Evolutionary conservation across 495 filamentous ascomycete genomes (phyloP).

Genomic region (Aspergillus heteromorphus): DNA sequence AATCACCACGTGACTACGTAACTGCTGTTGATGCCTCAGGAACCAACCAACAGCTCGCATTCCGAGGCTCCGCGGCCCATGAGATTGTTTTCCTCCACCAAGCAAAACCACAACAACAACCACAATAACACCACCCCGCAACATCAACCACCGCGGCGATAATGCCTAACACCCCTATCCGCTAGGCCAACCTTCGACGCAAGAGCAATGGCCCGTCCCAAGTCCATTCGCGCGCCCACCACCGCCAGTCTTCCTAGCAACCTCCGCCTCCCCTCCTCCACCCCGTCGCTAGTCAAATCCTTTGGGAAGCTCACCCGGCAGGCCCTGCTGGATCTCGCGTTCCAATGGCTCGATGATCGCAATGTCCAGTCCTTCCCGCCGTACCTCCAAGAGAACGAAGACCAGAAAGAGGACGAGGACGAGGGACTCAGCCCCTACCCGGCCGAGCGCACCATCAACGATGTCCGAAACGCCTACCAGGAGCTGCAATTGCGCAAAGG

Average conservation of each 20-base stretch:
- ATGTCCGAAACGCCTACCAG: constrained; percentile 58
- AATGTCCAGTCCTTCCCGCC: constrained; percentile 51
- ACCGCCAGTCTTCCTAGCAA: constrained; percentile 47
- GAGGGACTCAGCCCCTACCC: constrained; percentile 53
- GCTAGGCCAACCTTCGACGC: not conserved
- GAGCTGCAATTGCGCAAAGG: constrained; percentile 54
- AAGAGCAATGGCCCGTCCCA: constrained; percentile 37
- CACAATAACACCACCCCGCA: not conserved
- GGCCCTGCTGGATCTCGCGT: constrained; percentile 61
- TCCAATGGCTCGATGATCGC: constrained; percentile 66
- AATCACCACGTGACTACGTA: constrained; percentile 4
- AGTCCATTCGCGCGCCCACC: constrained; percentile 39
- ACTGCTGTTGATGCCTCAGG: constrained; percentile 1
- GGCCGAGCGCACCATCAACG: constrained; percentile 54
- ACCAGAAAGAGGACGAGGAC: constrained; percentile 11
- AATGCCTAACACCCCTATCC: not conserved
- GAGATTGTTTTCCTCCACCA: not conserved
- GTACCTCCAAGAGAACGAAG: constrained; percentile 27
- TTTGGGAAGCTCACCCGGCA: constrained; percentile 63
- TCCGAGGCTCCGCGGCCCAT: not conserved
- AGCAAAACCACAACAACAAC: not conserved
- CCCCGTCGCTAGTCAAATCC: constrained; percentile 57
- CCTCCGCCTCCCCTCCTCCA: constrained; percentile 58
- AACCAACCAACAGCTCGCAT: not conserved
- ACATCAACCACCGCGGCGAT: not conserved